These are phyloP conservation scores for Streptanthus diversifolius DNA, from an alignment of 345 rosid genomes.

Conservation along the genomic window DNA sequence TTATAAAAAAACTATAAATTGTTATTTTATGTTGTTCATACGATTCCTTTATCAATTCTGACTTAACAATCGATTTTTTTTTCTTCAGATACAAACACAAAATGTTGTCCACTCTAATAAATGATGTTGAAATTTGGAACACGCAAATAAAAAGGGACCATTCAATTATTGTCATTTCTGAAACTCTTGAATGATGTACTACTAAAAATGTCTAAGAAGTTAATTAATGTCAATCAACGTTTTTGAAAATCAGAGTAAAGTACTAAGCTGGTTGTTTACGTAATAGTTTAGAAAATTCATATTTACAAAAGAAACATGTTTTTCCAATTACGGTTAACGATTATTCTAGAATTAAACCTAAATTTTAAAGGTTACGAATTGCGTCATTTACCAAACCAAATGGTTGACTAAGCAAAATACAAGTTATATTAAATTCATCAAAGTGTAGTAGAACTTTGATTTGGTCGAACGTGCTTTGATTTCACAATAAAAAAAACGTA, in stretches of 20 bases:
- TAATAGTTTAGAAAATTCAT: no score
- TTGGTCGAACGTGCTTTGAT: no score
- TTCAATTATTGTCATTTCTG: neutral
- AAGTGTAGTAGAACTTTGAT: no score
- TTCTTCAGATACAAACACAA: neutral
- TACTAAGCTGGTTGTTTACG: neutral
- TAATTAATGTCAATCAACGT: neutral
- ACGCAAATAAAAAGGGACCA: neutral
- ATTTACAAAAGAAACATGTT: no score
- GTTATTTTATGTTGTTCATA: neutral
- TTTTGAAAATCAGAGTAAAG: neutral
- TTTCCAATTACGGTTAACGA: no score
- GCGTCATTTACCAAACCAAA: no score
- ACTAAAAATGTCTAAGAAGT: neutral
- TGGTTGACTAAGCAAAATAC: no score
- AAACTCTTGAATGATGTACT: neutral
- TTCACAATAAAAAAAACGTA: no score
- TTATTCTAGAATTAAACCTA: no score
- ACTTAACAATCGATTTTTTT: neutral
- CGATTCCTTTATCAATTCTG: neutral
- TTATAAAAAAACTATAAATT: neutral
- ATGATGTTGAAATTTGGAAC: neutral
- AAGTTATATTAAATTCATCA: no score
- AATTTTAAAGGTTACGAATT: no score
- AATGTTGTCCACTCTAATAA: neutral